Evolutionary conservation across 2,329 filamentous ascomycete genomes (phyloP).

Genomic region (Helminthosporium solani): DNA sequence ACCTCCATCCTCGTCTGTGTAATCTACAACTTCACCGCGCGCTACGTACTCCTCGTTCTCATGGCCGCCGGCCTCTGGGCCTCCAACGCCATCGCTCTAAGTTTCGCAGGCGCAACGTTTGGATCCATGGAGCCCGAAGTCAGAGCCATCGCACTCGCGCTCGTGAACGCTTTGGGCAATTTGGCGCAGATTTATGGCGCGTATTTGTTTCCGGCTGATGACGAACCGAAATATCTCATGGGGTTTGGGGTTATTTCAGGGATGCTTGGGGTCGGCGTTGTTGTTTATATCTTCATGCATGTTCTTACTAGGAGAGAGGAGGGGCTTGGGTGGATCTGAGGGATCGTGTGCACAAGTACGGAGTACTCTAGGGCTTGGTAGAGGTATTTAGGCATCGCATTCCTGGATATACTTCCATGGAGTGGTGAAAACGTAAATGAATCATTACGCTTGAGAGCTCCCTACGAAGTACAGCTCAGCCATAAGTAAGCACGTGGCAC

Average conservation of each 20-base stretch:
- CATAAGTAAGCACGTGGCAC: no score
- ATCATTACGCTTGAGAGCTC: no score
- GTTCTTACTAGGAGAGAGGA: conserved; percentile 27
- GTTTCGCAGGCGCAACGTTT: conserved; percentile 56
- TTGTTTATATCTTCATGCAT: conserved; percentile 33
- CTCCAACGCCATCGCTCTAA: conserved; percentile 53
- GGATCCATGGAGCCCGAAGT: conserved; percentile 51
- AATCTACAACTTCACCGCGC: conserved; percentile 54
- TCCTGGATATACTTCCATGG: no score
- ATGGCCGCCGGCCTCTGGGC: conserved; percentile 59
- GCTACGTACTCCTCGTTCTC: conserved; percentile 57
- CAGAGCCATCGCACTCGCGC: conserved; percentile 54
- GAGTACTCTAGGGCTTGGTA: no score
- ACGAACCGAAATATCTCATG: conserved; percentile 49
- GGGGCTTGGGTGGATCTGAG: conserved; percentile 13
- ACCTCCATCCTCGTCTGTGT: conserved; percentile 44
- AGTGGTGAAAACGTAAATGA: no score
- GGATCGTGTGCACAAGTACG: no score
- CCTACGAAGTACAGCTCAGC: no score
- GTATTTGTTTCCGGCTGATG: conserved; percentile 52
- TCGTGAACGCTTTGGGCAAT: conserved; percentile 58
- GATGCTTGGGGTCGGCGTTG: conserved; percentile 34
- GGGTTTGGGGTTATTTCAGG: conserved; percentile 37
- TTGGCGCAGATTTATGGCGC: conserved; percentile 58
- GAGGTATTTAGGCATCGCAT: no score